phyloP scores from a whole-genome alignment of 495 filamentous ascomycete species.

The Stereocaulon alpinum region DNA sequence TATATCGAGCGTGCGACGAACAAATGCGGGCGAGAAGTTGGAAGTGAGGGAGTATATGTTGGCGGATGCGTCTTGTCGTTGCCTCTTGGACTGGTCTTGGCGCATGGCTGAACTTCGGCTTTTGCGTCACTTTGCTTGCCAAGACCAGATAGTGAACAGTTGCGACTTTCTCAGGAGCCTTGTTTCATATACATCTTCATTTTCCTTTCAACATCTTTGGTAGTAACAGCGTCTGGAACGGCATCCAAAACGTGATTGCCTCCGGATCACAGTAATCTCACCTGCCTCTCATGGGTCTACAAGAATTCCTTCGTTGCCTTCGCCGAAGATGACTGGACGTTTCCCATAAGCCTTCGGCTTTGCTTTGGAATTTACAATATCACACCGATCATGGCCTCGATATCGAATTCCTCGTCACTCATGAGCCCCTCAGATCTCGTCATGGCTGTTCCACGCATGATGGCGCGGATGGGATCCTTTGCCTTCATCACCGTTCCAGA shows the following conservation, averaged over 20 bases:
- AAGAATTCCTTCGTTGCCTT: background rate
- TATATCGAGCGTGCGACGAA: background rate
- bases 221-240: no score
- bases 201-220: no score
- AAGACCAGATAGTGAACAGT: no score
- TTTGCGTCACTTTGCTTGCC: no score
- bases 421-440: slow-evolving; percentile 41
- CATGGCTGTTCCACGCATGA: slow-evolving; percentile 50
- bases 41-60: background rate
- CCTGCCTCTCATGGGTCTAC: background rate
- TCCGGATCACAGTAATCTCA: no score
- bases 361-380: background rate
- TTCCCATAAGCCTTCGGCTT: background rate
- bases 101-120: no score
- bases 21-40: background rate
- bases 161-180: background rate
- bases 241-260: no score
- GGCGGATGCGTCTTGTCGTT: no score
- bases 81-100: no score
- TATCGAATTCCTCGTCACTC: slow-evolving; percentile 16
- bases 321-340: background rate
- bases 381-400: slow-evolving; percentile 4
- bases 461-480: slow-evolving; percentile 49
- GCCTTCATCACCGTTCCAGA: slow-evolving; percentile 49
- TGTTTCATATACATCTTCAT: no score